Evolutionary conservation across 2,329 filamentous ascomycete genomes (phyloP).

Genomic region (Aspergillus ustus): DNA sequence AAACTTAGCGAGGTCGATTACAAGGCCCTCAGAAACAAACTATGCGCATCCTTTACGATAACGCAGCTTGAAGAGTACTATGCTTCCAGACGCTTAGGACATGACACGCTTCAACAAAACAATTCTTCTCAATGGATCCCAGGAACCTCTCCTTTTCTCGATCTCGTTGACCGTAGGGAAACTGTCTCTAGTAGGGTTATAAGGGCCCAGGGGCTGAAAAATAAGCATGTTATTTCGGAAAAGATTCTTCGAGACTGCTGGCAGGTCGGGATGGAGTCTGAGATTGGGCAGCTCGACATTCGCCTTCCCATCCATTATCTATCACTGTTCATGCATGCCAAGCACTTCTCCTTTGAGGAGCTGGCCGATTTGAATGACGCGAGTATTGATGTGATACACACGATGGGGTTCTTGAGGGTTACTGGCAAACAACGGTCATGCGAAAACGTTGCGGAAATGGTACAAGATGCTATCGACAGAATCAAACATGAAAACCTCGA

Average conservation of each 20-base stretch:
- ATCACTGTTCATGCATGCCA: conserved; percentile 37
- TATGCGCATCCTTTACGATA: conserved; percentile 41
- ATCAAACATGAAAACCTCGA: conserved; percentile 36
- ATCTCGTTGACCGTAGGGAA: conserved; percentile 23
- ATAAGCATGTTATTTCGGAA: conserved; percentile 40
- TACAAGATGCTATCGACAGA: conserved; percentile 35
- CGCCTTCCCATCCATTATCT: conserved; percentile 33
- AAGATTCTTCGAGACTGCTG: conserved; percentile 46
- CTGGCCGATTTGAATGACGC: conserved; percentile 40
- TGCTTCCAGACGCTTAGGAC: background rate
- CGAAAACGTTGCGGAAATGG: conserved; percentile 38
- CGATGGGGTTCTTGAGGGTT: conserved; percentile 40
- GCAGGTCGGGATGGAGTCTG: conserved; percentile 38
- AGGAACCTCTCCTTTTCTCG: conserved; percentile 36
- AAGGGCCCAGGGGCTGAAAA: conserved; percentile 28
- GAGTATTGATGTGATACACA: conserved; percentile 42
- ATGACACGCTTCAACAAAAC: background rate
- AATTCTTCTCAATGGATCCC: conserved; percentile 34
- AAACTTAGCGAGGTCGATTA: conserved; percentile 35
- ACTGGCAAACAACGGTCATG: conserved; percentile 40
- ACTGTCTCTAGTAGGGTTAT: conserved; percentile 27
- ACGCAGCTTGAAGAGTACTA: conserved; percentile 40
- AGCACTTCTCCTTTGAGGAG: conserved; percentile 43
- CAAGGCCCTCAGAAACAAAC: conserved; percentile 33
- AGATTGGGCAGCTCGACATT: conserved; percentile 44